phyloP scores from a whole-genome alignment of 352 stramenopile species.

The Phytophthora nicotianae region DNA sequence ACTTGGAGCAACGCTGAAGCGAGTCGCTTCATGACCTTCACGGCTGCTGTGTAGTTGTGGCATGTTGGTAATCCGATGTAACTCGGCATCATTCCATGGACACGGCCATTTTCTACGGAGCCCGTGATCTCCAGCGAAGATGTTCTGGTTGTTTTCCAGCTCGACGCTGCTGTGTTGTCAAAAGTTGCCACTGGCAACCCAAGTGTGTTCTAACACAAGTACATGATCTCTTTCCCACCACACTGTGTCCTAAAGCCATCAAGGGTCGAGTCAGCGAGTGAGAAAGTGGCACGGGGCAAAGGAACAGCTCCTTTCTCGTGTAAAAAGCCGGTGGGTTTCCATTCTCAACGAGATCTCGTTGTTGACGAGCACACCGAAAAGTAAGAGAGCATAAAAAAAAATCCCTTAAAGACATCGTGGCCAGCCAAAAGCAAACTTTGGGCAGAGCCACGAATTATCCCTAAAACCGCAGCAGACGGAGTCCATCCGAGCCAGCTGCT shows the following conservation, averaged over 20 bases:
- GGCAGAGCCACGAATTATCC: constrained; percentile 1
- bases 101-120: not conserved
- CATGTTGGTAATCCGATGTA: constrained; percentile 10
- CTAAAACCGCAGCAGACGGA: constrained; percentile 24
- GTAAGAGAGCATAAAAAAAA: constrained; percentile 13
- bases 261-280: constrained; percentile 6
- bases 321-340: constrained; percentile 11
- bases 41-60: not conserved
- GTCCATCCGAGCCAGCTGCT: constrained; percentile 19
- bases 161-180: no score
- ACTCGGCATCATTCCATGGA: not conserved
- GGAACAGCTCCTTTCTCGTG: constrained; percentile 5
- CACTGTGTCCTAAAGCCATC: not conserved
- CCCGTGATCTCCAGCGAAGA: not conserved
- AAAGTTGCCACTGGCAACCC: no score
- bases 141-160: no score
- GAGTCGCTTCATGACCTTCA: not conserved
- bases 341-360: not conserved
- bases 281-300: not conserved
- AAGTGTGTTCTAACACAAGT: no score
- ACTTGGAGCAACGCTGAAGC: not conserved
- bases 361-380: constrained; percentile 14
- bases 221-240: no score
- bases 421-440: constrained; percentile 9
- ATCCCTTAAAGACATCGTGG: constrained; percentile 27